Evolutionary conservation across 2,329 filamentous ascomycete species (phyloP).

Genomic region (Fusarium drepaniforme): DNA sequence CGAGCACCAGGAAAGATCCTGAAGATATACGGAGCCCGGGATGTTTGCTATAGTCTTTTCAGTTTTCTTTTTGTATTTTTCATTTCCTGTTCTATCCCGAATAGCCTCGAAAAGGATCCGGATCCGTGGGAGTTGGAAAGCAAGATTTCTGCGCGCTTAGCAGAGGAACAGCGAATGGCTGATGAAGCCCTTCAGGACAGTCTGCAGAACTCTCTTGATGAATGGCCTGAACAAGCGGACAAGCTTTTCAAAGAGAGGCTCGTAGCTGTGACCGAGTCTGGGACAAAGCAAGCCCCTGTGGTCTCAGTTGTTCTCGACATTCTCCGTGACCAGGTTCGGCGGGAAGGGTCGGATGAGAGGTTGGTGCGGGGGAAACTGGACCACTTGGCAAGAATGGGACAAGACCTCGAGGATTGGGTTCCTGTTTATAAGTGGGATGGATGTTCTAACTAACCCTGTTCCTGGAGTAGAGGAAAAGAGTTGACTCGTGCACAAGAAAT

Average conservation of each 20-base stretch:
- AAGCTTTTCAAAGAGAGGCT: neutral
- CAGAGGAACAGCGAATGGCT: neutral
- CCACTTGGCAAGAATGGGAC: neutral
- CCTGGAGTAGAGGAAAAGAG: neutral
- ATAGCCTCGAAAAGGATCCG: neutral
- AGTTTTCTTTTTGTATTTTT: neutral
- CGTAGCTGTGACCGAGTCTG: neutral
- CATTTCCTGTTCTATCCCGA: neutral
- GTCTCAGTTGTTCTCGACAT: neutral
- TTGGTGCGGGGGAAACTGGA: neutral
- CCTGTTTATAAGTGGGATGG: neutral
- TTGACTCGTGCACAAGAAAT: neutral
- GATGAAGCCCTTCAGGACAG: neutral
- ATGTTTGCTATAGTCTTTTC: neutral
- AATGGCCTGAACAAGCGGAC: neutral
- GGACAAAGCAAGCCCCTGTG: neutral
- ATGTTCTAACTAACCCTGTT: neutral
- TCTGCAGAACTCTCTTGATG: neutral
- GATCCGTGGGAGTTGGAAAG: neutral
- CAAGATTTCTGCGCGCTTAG: neutral
- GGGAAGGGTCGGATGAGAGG: neutral
- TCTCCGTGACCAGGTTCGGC: neutral
- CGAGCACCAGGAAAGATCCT: neutral
- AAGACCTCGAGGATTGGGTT: neutral
- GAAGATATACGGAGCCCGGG: neutral